phyloP scores from a whole-genome alignment of 2,329 filamentous ascomycete genomes.

The Cercospora brassicicola region DNA sequence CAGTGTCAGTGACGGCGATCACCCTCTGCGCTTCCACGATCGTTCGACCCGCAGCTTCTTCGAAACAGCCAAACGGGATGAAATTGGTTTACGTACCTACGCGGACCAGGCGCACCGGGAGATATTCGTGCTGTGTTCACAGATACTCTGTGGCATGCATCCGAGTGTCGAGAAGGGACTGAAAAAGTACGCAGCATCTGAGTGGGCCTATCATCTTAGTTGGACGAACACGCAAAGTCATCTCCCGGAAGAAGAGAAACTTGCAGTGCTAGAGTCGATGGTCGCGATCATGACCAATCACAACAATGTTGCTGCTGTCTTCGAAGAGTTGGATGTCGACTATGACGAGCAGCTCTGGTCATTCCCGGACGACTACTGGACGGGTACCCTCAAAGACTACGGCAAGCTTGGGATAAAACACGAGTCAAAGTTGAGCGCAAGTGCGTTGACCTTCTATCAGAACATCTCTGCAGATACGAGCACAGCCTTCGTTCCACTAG shows the following conservation, averaged over 20 bases:
- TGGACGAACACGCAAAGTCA: neutral
- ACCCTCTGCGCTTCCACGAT: constrained; percentile 11
- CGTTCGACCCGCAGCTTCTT: constrained; percentile 2
- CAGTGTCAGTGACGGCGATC: neutral
- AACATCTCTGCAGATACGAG: neutral
- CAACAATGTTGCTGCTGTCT: neutral
- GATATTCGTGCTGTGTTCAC: constrained; percentile 7
- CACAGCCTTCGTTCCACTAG: constrained; percentile 2
- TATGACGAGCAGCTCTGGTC: constrained; percentile 1
- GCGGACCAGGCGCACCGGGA: neutral
- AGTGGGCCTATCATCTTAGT: constrained; percentile 10
- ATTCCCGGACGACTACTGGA: neutral
- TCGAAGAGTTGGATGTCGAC: constrained; percentile 7
- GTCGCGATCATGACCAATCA: constrained; percentile 9
- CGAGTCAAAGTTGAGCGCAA: neutral
- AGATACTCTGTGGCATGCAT: constrained; percentile 6
- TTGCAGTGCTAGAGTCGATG: neutral
- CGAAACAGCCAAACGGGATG: neutral
- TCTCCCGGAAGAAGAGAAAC: neutral
- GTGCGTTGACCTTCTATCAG: neutral
- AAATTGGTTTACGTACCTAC: constrained; percentile 1
- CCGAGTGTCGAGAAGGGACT: neutral
- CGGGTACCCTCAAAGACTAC: neutral
- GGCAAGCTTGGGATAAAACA: neutral
- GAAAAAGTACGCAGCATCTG: constrained; percentile 3